Evolutionary conservation across 2,329 filamentous ascomycete genomes (phyloP).

Genomic region (Aaosphaeria pasadenensis): DNA sequence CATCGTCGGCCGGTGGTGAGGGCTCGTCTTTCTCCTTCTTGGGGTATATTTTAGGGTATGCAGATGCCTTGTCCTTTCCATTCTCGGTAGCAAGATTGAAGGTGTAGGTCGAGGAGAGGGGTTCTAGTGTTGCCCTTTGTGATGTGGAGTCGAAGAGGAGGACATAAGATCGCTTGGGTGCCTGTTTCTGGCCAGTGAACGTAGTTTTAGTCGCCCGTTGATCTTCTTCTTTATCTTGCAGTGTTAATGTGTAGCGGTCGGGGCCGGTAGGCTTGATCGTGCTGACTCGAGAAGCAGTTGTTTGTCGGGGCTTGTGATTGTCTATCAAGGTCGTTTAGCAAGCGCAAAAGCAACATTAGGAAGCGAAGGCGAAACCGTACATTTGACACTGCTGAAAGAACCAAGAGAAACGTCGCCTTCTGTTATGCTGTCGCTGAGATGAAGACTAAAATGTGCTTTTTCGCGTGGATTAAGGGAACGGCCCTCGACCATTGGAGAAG

Average conservation of each 20-base stretch:
- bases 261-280: constrained; percentile 21
- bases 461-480: constrained; percentile 36
- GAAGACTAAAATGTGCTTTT: constrained; percentile 37
- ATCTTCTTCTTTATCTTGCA: constrained; percentile 26
- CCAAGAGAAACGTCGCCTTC: constrained; percentile 13
- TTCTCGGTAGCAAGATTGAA: constrained; percentile 80
- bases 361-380: constrained; percentile 14
- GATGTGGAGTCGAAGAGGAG: constrained; percentile 73
- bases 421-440: constrained; percentile 33
- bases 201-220: constrained; percentile 32
- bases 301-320: constrained; percentile 45
- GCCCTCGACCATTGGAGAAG: constrained; percentile 34
- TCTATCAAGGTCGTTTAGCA: constrained; percentile 16
- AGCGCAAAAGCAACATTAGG: not conserved
- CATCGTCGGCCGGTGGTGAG: constrained; percentile 20
- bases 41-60: constrained; percentile 63
- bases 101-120: constrained; percentile 75
- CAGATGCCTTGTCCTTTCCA: constrained; percentile 59
- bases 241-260: constrained; percentile 24
- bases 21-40: constrained; percentile 21
- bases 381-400: constrained; percentile 32
- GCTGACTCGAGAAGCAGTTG: constrained; percentile 24
- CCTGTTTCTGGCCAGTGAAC: constrained; percentile 38
- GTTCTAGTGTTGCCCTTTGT: constrained; percentile 78
- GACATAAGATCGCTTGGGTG: constrained; percentile 37